Evolutionary conservation across 345 rosid genomes (phyloP).

Genomic region (Noccaea bulbosa): DNA sequence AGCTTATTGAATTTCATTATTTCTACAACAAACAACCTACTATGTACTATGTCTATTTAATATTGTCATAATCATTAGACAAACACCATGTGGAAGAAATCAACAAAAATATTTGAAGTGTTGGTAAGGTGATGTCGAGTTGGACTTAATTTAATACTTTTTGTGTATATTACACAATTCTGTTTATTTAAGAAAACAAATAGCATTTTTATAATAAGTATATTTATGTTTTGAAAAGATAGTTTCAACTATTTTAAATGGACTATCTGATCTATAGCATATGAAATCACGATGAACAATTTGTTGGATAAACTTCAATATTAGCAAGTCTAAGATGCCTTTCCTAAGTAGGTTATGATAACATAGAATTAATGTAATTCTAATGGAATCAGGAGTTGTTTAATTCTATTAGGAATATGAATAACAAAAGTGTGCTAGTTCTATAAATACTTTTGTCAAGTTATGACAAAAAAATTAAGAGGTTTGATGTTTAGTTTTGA

Average conservation of each 20-base stretch:
- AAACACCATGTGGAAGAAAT: background rate
- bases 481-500: too few species aligned
- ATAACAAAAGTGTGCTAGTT: too few species aligned
- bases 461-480: too few species aligned
- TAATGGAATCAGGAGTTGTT: too few species aligned
- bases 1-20: conserved; percentile 6
- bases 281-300: background rate
- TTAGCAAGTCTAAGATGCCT: too few species aligned
- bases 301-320: too few species aligned
- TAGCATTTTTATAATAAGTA: background rate
- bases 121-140: background rate
- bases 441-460: too few species aligned
- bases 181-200: background rate
- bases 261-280: background rate
- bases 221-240: background rate
- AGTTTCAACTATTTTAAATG: background rate
- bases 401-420: too few species aligned
- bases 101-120: background rate
- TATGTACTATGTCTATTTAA: background rate
- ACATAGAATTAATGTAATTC: too few species aligned
- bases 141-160: conserved; percentile 14
- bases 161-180: background rate
- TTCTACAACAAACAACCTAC: background rate
- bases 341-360: too few species aligned
- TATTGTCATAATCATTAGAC: background rate